Evolutionary conservation across 139 green algal species (phyloP).

Genomic region (Chlorella sp.): DNA sequence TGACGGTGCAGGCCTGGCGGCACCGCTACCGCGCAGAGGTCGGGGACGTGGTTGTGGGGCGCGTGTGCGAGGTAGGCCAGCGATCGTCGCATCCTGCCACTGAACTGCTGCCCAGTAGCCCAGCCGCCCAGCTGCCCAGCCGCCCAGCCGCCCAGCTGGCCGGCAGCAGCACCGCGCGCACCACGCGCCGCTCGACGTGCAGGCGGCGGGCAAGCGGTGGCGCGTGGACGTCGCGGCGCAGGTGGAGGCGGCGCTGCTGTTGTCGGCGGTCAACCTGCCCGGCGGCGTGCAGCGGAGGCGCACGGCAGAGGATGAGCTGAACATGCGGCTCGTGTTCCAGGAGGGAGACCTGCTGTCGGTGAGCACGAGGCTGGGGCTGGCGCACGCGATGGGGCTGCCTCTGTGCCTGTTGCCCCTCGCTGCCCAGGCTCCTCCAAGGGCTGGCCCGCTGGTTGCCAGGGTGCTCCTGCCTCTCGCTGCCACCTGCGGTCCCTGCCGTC

Average conservation of each 20-base stretch:
- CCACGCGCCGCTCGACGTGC: too few species aligned
- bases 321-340: constrained; percentile 82
- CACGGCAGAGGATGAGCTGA: constrained; percentile 89
- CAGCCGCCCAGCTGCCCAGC: too few species aligned
- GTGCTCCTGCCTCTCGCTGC: not conserved
- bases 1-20: constrained; percentile 63
- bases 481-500: not conserved
- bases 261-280: constrained; percentile 88
- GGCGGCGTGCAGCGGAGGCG: constrained; percentile 78
- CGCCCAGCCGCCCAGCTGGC: not conserved
- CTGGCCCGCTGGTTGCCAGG: not conserved
- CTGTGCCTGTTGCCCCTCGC: not conserved
- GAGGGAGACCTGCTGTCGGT: constrained; percentile 87
- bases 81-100: not conserved
- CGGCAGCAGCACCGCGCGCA: not conserved
- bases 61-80: constrained; percentile 80
- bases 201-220: constrained; percentile 83
- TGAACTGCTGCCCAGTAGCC: not conserved
- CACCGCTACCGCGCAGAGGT: constrained; percentile 73
- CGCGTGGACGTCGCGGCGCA: constrained; percentile 71
- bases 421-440: not conserved
- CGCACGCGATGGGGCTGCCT: not conserved
- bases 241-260: constrained; percentile 72
- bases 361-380: constrained; percentile 21
- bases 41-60: constrained; percentile 84